Evolutionary conservation across 306 rosid genomes (phyloP).

Genomic region (Pachyrhizus erosus): DNA sequence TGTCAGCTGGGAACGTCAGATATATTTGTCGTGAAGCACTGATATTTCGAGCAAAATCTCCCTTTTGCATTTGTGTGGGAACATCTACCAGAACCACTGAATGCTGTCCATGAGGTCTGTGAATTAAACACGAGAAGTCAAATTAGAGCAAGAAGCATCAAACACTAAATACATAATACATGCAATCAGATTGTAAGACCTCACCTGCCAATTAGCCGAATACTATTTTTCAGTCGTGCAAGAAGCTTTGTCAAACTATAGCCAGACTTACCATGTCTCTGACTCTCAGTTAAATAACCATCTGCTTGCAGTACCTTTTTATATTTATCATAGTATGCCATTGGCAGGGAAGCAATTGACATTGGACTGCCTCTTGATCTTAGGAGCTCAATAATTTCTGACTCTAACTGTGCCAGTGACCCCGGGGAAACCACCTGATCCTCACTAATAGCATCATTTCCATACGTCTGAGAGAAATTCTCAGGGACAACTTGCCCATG

Average conservation of each 20-base stretch:
- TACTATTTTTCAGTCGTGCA: conserved; percentile 62
- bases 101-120: conserved; percentile 98
- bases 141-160: conserved; percentile 17
- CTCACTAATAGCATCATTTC: conserved; percentile 54
- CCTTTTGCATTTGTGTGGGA: conserved; percentile 53
- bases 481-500: conserved; percentile 63
- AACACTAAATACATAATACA: not conserved
- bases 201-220: conserved; percentile 83
- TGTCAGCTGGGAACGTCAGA: conserved; percentile 93
- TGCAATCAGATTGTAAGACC: not conserved
- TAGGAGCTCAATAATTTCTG: conserved; percentile 74
- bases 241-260: conserved; percentile 90
- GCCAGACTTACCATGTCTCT: conserved; percentile 92
- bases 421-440: conserved; percentile 61
- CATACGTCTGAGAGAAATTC: conserved; percentile 54
- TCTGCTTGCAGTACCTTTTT: conserved; percentile 80
- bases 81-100: conserved; percentile 75
- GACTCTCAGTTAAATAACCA: conserved; percentile 94
- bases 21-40: conserved; percentile 85
- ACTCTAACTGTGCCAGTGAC: conserved; percentile 77
- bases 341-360: conserved; percentile 89
- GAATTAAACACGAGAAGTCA: conserved; percentile 22
- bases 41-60: conserved; percentile 67
- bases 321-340: conserved; percentile 74
- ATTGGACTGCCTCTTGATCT: conserved; percentile 75